Conservation (phyloP, 2,329 filamentous ascomycete genomes). For the Xylaria sp. region DNA sequence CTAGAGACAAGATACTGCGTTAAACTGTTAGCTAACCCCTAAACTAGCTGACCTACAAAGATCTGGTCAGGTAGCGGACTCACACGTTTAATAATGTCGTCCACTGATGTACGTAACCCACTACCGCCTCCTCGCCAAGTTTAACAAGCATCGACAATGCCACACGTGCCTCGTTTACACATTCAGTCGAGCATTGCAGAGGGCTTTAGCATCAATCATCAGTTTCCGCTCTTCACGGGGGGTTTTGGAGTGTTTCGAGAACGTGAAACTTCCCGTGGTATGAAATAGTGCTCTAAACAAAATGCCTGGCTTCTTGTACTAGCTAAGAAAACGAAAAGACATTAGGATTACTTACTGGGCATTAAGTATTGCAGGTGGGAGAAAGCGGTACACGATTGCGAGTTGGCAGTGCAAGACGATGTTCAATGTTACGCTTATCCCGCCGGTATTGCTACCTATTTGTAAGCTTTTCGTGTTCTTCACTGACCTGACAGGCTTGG, state of each 20-base stretch:
- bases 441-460: conserved; percentile 14
- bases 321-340: neutral
- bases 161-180: conserved; percentile 42
- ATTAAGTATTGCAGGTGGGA: conserved; percentile 22
- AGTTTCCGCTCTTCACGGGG: conserved; percentile 13
- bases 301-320: conserved; percentile 33
- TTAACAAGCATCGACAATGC: conserved; percentile 39
- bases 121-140: conserved; percentile 35
- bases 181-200: conserved; percentile 45
- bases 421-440: conserved; percentile 18
- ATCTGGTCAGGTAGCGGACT: conserved; percentile 5
- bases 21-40: conserved; percentile 14
- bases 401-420: conserved; percentile 35
- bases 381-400: conserved; percentile 35
- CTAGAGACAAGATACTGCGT: conserved; percentile 41
- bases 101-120: conserved; percentile 27
- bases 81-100: conserved; percentile 42
- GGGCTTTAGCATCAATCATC: conserved; percentile 31
- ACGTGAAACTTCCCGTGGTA: neutral
- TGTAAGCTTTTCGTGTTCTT: conserved; percentile 7
- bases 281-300: neutral
- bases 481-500: no score
- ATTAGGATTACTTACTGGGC: conserved; percentile 25
- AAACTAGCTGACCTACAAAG: no score
- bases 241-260: neutral